Evolutionary conservation across 345 rosid genomes (phyloP).

Genomic region (Eucalyptus shirleyi): DNA sequence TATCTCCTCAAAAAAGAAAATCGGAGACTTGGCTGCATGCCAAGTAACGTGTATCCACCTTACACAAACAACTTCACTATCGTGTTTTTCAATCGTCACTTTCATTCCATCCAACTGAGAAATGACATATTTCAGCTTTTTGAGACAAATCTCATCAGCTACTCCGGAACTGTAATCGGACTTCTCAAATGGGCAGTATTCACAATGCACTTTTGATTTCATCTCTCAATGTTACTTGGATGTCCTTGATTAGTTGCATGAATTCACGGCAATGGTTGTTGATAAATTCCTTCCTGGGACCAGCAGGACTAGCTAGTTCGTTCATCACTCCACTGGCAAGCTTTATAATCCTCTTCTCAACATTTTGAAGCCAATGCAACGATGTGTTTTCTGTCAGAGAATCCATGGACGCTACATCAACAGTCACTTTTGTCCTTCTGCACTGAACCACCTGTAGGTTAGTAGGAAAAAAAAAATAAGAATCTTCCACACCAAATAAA

Average conservation of each 20-base stretch:
- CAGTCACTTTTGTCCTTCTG: background rate
- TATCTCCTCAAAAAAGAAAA: no score
- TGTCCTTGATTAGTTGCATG: constrained; percentile 92
- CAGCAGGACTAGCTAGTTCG: constrained; percentile 53
- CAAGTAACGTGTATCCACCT: background rate
- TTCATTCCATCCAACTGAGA: constrained; percentile 48
- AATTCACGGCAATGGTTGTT: constrained; percentile 74
- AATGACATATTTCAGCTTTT: constrained; percentile 50
- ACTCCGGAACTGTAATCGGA: constrained; percentile 59
- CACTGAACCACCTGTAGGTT: background rate
- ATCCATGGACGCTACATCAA: constrained; percentile 18
- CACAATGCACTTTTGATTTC: constrained; percentile 95
- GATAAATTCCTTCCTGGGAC: constrained; percentile 62
- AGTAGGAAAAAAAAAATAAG: background rate
- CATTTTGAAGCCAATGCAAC: constrained; percentile 67
- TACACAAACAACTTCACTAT: background rate
- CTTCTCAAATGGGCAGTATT: constrained; percentile 89
- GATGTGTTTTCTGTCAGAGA: constrained; percentile 66
- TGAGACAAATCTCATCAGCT: constrained; percentile 67
- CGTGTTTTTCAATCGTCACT: constrained; percentile 23
- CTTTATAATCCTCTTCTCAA: constrained; percentile 66
- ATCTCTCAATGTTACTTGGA: constrained; percentile 72
- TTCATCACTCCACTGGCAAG: constrained; percentile 83
- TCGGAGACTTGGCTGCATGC: background rate
- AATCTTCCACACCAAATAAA: background rate